Base-by-base conservation (phyloP, 73 alveolate species). In the Diophrys appendiculata region DNA sequence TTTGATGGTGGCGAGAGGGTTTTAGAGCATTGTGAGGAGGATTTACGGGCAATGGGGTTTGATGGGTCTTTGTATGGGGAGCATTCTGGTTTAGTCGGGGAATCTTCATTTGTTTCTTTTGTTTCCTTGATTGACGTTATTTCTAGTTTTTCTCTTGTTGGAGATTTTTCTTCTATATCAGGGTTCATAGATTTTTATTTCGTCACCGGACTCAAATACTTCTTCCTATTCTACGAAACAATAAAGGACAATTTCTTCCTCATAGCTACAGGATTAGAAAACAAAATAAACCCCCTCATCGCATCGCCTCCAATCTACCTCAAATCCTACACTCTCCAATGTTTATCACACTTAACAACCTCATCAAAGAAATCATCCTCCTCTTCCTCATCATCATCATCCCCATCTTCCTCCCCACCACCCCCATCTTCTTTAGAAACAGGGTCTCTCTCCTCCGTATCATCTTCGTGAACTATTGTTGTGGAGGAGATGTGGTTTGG, bases 351-450 rank as follows among this genome's bases (percentile, higher is more conserved):
- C n/a, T 11, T 18, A 43, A 43, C 60, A 11, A 18, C 60, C 18
- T 5, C 18, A 11, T 43, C 18, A 43, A 18, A 11, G 5, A 11
- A 5, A 11, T 67, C 35, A 3, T 18, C 75, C 3, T 67, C 75
- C 25, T 18, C 35, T 5, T 25, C 53, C 3, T 67, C 75, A 8
- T 18, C 75, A 26, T 67, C 2, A 67, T 67, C 75, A 67, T 56
- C 84, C 30, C 33, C 60, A 0, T 55, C 84, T 1, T 31, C 84
- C 65, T 76, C 76, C 56, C 60, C 84, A 43, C 31, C 34, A 74
- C 53, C 76, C 54, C 34, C 76, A 1, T 34, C 75, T 0, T 52
- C 54, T 34, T 29, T 52, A 54, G 67, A 33, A 29, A 52, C 35
- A 0, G 30, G 33, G n/a, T 72, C 56, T 54, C 32, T 3, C 3